Conservation (phyloP, 768 basidiomycete genomes). For the Pluteus cervinus region DNA sequence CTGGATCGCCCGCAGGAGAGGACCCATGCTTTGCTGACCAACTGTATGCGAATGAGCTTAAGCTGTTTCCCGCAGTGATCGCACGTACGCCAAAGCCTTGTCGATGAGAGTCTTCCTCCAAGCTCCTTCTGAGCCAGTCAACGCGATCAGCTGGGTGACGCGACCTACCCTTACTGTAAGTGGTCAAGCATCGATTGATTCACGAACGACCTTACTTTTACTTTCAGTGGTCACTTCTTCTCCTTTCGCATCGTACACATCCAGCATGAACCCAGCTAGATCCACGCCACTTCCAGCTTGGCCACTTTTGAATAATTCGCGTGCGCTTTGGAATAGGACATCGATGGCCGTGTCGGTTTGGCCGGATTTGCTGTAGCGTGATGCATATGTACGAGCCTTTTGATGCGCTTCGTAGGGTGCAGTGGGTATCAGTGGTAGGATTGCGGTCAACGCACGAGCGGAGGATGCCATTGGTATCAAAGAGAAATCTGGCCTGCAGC, state of each 20-base stretch:
- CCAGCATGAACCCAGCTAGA: conserved; percentile 71
- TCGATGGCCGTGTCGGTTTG: conserved; percentile 87
- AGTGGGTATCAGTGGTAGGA: conserved; percentile 62
- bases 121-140: conserved; percentile 68
- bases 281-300: conserved; percentile 91
- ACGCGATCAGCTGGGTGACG: conserved; percentile 86
- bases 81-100: conserved; percentile 70
- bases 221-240: conserved; percentile 72
- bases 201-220: conserved; percentile 52
- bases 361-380: conserved; percentile 74
- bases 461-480: too few relatives aligned
- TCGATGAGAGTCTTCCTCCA: conserved; percentile 93
- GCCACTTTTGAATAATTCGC: conserved; percentile 82
- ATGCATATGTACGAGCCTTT: conserved; percentile 92
- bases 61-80: background rate
- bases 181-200: conserved; percentile 4
- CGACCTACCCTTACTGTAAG: conserved; percentile 47
- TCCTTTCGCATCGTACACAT: conserved; percentile 74
- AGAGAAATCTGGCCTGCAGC: too few relatives aligned
- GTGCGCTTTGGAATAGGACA: conserved; percentile 85
- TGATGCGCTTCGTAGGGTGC: conserved; percentile 94
- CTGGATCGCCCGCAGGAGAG: conserved; percentile 85
- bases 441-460: conserved; percentile 66
- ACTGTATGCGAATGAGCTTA: conserved; percentile 33
- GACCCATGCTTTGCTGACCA: conserved; percentile 80